Evolutionary conservation across 225 moss, liverwort and hornwort species (phyloP), one percentile per base, ranked within the genome.

Genomic region (Rhytidiadelphus loreus): DNA sequence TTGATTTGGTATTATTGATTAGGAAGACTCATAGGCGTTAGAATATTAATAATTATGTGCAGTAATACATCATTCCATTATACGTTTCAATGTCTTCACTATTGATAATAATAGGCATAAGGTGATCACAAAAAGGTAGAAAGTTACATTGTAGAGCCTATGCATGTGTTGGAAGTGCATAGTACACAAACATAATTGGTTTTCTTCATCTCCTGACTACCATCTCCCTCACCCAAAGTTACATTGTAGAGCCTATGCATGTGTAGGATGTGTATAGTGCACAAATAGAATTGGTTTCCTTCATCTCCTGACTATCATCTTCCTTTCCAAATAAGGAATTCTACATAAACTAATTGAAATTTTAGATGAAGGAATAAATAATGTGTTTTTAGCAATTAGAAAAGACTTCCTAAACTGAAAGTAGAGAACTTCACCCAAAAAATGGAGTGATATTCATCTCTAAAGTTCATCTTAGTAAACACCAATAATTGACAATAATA

Each of bases 11-110:
- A 48, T 32, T 48, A 20, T 32, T 0, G 0, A 74, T 74, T 48
- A 32, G 7, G 4, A 50, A 2, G 9, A 72, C 11, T 73, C 2
- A 46, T 0, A 0, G 0, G 0, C 0, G 0, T 46, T 1, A 8
- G 1, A 73, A 0, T 30, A 29, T 6, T 26, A 69, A 24, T 69
- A 41, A 25, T 41, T 43, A 25, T 70, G 2, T 0, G 0, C 0
- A 43, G 0, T 43, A 28, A 44, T 11, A 29, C 15, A 29, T 19
- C 29, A 46, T 30, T 0, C 20, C 2, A 48, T 7, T 7, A 12
- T 74, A 32, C 3, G 1, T 32, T 30, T 32, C 12, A 48, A 48
- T 74, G 12, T 32, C 48, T 74, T 48, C 7, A 20, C 32, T 2
- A 74, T 16, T 48, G 12, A 29, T 12, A 48, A 74, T 48, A 48